phyloP scores from a whole-genome alignment of 176 grass and related monocot genomes.

The Oryza rufipogon region DNA sequence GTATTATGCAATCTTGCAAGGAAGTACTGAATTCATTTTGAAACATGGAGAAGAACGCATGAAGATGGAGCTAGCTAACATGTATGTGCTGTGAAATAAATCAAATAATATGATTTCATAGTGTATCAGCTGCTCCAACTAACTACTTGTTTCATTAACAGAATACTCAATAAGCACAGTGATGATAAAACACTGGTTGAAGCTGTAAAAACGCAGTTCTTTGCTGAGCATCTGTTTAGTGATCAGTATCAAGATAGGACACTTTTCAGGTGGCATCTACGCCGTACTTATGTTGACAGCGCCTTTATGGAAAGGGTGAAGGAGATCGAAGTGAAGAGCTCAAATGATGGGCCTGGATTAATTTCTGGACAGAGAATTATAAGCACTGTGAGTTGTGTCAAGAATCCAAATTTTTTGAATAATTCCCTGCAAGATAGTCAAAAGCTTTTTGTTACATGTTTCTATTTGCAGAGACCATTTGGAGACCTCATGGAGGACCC shows the following conservation, averaged over 20 bases:
- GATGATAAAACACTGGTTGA: conserved; percentile 46
- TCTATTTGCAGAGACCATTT: conserved; percentile 38
- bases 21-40: not conserved
- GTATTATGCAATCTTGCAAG: not conserved
- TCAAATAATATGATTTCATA: not conserved
- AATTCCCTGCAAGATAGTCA: not conserved
- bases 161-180: conserved; percentile 71
- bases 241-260: conserved; percentile 72
- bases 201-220: conserved; percentile 62
- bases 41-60: conserved; percentile 14
- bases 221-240: conserved; percentile 70
- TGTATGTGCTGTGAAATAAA: conserved; percentile 41
- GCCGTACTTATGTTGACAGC: conserved; percentile 53
- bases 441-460: not conserved
- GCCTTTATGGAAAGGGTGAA: conserved; percentile 41
- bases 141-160: conserved; percentile 42
- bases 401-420: not conserved
- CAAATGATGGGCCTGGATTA: conserved; percentile 8
- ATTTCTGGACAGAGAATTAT: conserved; percentile 37
- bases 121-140: conserved; percentile 11
- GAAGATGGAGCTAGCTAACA: conserved; percentile 53
- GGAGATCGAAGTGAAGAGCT: conserved; percentile 36
- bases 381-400: conserved; percentile 25
- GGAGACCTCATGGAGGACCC: conserved; percentile 67
- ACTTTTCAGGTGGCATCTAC: conserved; percentile 57